Conservation (phyloP, 2,329 filamentous ascomycete species). For the Hypoxylon rubiginosum region DNA sequence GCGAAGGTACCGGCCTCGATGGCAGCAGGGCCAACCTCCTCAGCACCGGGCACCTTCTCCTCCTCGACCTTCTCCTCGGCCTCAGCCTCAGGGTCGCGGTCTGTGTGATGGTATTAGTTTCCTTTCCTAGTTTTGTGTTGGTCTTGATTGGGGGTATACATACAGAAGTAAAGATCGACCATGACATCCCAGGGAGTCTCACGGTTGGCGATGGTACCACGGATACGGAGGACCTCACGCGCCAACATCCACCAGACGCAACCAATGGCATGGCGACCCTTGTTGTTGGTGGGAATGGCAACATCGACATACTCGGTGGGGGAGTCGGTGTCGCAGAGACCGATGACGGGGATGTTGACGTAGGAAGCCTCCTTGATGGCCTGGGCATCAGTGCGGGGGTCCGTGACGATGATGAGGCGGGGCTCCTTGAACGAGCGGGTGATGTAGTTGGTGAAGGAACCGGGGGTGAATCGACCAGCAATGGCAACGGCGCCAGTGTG, state of each 20-base stretch:
- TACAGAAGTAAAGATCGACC: slow-evolving; percentile 99
- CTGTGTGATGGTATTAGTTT: slow-evolving; percentile 57
- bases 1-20: slow-evolving; percentile 82
- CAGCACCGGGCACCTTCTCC: slow-evolving; percentile 88
- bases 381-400: slow-evolving; percentile 99
- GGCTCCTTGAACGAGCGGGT: slow-evolving; percentile 99
- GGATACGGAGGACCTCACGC: slow-evolving; percentile 99
- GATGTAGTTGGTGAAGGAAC: slow-evolving; percentile 99
- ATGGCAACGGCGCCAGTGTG: slow-evolving; percentile 99
- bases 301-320: slow-evolving; percentile 99
- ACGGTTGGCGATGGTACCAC: slow-evolving; percentile 94
- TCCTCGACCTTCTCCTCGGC: slow-evolving; percentile 97
- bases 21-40: slow-evolving; percentile 84
- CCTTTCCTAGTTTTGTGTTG: neutral
- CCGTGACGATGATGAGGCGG: slow-evolving; percentile 98
- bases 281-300: slow-evolving; percentile 99
- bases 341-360: slow-evolving; percentile 99
- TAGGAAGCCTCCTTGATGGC: slow-evolving; percentile 99
- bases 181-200: slow-evolving; percentile 99
- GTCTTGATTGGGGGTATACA: slow-evolving; percentile 51
- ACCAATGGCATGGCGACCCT: slow-evolving; percentile 99
- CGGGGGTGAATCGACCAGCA: slow-evolving; percentile 99
- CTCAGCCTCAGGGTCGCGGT: slow-evolving; percentile 99
- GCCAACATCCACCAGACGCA: slow-evolving; percentile 99
- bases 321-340: slow-evolving; percentile 98